Conservation (phyloP, 2,329 filamentous ascomycete species). For the Penicillium nordicum region DNA sequence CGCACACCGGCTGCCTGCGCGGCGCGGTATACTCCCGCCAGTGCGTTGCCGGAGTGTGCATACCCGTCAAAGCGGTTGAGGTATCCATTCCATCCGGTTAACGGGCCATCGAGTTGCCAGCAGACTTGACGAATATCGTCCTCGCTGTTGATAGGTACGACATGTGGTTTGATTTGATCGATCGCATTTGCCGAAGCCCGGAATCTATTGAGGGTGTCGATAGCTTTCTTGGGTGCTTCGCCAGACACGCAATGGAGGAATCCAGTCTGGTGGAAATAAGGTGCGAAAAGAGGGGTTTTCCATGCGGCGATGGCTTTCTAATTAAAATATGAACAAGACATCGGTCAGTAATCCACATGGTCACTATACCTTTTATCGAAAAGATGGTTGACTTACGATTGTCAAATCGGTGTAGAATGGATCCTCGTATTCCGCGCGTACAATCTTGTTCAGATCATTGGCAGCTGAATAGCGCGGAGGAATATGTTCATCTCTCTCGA, state of each 20-base stretch:
- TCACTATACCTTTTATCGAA: not conserved
- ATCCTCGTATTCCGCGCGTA: conserved; percentile 58
- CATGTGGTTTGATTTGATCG: conserved; percentile 38
- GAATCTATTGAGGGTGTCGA: conserved; percentile 45
- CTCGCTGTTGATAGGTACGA: conserved; percentile 36
- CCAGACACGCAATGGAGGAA: conserved; percentile 52
- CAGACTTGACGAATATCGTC: conserved; percentile 44
- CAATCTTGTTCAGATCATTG: conserved; percentile 61
- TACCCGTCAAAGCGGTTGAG: conserved; percentile 58
- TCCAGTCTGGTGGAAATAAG: conserved; percentile 52
- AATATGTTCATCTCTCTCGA: conserved; percentile 45
- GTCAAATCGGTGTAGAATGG: conserved; percentile 55
- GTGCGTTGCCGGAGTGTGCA: conserved; percentile 53
- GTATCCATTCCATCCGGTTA: conserved; percentile 58
- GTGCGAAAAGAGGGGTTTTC: conserved; percentile 53
- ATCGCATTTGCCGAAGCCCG: conserved; percentile 38
- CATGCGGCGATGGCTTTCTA: conserved; percentile 53
- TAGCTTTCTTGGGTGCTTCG: conserved; percentile 48
- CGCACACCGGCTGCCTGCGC: conserved; percentile 41
- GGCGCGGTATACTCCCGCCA: conserved; percentile 48
- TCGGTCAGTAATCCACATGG: not conserved
- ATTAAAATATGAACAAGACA: not conserved
- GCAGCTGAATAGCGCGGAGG: conserved; percentile 54
- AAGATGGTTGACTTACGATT: conserved; percentile 38
- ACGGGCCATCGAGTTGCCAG: conserved; percentile 50